Base-by-base conservation (phyloP, 2,329 filamentous ascomycete species). In the Cylindrodendrum hubeiense region DNA sequence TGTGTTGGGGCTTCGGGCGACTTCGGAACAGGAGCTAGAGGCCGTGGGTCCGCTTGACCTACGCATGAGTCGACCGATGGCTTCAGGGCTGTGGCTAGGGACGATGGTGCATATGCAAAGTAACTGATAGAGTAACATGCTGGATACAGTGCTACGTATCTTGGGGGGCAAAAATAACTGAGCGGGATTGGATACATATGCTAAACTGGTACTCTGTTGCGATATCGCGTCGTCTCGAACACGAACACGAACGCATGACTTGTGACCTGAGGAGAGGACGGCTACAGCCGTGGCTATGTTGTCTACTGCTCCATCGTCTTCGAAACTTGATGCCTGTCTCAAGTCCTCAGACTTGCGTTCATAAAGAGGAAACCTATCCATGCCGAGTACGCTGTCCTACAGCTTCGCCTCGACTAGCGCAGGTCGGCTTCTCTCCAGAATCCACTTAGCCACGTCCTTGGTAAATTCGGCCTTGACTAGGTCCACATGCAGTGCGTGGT, bases 401-500 rank as follows among this genome's bases (percentile, higher is more conserved):
- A 85, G 75, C 76, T 82, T 84, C 7, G 81, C 72, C 57, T 77
- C 77, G 2, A 74, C 60, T 41, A 69, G 61, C 13, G 69, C 66
- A 15, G 55, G 68, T 71, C 44, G 56, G 43, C 66, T 75, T 52
- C 79, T 78, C 70, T 83, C 82, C 65, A 92, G 75, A 60, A 94
- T 89, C 91, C 91, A 94, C 63, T 87, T 84, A 4, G 81, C 85
- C 5, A 93, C 82, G 75, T 93, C 90, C 58, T 84, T 84, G 60
- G 81, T 83, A 68, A 87, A 89, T 68, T 84, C 81, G 61, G 86
- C 82, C 74, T 83, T 85, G 62, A 82, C 85, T 9, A 81, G 76
- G 63, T 93, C 90, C 1, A 85, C 82, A 75, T 92, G 90, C 68
- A 93, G 78, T 81, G 93, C 91, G 80, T 98, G 95, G 77, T 89